Evolutionary conservation across 2,329 filamentous ascomycete species (phyloP).

Genomic region (Pseudogymnoascus sp.): DNA sequence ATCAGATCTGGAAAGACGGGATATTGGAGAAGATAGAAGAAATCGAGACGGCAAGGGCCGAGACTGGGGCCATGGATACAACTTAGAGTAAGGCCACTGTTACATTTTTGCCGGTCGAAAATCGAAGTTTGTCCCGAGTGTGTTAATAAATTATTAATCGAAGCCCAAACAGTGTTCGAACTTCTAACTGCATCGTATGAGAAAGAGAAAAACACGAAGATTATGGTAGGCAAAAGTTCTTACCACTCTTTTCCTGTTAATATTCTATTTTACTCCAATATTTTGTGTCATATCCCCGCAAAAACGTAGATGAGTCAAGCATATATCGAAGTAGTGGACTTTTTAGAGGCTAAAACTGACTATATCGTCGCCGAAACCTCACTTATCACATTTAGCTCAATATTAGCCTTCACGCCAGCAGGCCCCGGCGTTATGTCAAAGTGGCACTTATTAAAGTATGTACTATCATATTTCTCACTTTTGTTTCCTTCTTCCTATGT

Average conservation of each 20-base stretch:
- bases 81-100: not conserved
- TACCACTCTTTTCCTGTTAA: not conserved
- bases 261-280: not conserved
- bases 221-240: not conserved
- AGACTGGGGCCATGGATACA: conserved; percentile 14
- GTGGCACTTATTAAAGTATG: not conserved
- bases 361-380: not conserved
- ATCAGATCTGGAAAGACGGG: conserved; percentile 52
- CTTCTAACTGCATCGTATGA: not conserved
- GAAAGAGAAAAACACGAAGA: not conserved
- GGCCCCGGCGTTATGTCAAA: not conserved
- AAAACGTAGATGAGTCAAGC: not conserved
- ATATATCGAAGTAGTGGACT: not conserved
- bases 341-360: not conserved
- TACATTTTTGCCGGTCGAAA: not conserved
- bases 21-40: conserved; percentile 48
- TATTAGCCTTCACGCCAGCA: not conserved
- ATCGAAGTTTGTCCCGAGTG: not conserved
- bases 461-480: not conserved
- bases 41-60: conserved; percentile 29
- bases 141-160: not conserved
- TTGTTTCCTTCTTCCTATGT: not conserved
- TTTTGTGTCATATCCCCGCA: not conserved
- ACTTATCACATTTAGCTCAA: not conserved
- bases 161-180: not conserved